Evolutionary conservation across 2,329 filamentous ascomycete species (phyloP), one percentile per base, ranked within the genome.

Genomic region (Fragosphaeria purpurea): DNA sequence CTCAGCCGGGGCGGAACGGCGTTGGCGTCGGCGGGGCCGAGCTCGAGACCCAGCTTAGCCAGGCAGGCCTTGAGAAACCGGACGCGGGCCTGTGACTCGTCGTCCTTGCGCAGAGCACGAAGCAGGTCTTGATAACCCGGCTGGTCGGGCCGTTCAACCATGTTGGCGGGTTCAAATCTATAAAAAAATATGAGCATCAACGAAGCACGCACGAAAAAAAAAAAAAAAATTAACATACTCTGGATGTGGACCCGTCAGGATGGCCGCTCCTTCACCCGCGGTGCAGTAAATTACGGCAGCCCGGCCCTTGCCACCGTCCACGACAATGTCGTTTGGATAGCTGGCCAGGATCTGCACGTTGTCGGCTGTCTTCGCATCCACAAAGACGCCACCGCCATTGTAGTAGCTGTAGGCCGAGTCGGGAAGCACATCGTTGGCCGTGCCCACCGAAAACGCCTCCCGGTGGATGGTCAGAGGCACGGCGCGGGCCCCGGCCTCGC

Each of bases 381-480:
- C 87, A 69, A 97, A 98, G 1, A 95, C 82, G 4, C 93, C 90
- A 1, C 93, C 93, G 1, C 93, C 93, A 59, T 98, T 98, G 65
- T 91, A 96, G 63, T 98, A 98, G 11, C 81, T 83, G 48, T 75
- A 72, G 53, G 95, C 87, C 1, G 73, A 70, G 1, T 80, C 75
- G 0, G 83, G 77, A 1, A 85, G 63, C 4, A 69, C 67, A 4
- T 10, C 34, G 1, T 33, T 32, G 1, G 9, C 12, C 2, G 6
- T 12, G 0, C 71, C 75, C 30, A n/a, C 30, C 0, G 68, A 65
- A 53, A 94, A 79, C 0, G 73, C 70, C 2, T 72, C 73, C 56
- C 79, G 80, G 10, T 77, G 71, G 10, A 93, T 80, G 48, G 73
- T 76, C 44, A 97, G 59, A 51, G 77, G 74, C 1, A 81, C 82